Percentiles rank a stretch among this genome's conserved stretches.
These are phyloP conservation scores for Sporisorium exsertum DNA, from an alignment of 1,284 basidiomycete species.

Conservation along the genomic window DNA sequence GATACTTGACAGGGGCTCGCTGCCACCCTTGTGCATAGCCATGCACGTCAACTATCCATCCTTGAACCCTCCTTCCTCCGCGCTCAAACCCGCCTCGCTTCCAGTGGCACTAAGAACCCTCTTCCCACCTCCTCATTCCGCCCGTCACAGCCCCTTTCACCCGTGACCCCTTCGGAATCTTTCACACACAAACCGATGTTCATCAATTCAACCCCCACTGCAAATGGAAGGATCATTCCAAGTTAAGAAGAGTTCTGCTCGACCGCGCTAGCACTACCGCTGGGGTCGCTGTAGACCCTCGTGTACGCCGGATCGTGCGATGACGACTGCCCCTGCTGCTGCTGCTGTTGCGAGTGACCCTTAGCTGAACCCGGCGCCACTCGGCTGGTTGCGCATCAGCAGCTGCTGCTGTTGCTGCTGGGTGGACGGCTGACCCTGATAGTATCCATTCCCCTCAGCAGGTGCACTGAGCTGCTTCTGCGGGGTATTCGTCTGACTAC, in stretches of 20 bases:
- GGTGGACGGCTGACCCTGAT: neutral
- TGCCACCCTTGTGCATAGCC: neutral
- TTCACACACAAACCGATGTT: neutral
- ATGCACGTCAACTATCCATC: neutral
- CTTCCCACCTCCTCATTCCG: neutral
- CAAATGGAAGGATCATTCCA: neutral
- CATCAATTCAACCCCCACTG: neutral
- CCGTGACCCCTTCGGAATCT: too few species aligned
- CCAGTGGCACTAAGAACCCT: neutral
- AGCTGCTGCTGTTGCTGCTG: constrained; percentile 9
- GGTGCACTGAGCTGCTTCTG: constrained; percentile 21
- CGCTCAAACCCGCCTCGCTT: neutral
- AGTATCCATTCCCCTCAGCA: neutral
- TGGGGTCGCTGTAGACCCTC: constrained; percentile 24
- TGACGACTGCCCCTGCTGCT: constrained; percentile 4
- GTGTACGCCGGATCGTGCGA: constrained; percentile 28
- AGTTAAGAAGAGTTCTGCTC: constrained; percentile 27
- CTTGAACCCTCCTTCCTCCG: neutral
- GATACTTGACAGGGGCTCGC: neutral
- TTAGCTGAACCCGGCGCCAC: neutral
- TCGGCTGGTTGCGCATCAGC: constrained; percentile 9
- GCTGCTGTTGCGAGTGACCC: constrained; percentile 15
- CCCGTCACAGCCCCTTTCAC: neutral
- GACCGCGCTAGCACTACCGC: constrained; percentile 16
- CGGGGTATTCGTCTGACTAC: constrained; percentile 23